phyloP scores from a whole-genome alignment of 1,284 basidiomycete species.

The Xerocomus nothofagi region DNA sequence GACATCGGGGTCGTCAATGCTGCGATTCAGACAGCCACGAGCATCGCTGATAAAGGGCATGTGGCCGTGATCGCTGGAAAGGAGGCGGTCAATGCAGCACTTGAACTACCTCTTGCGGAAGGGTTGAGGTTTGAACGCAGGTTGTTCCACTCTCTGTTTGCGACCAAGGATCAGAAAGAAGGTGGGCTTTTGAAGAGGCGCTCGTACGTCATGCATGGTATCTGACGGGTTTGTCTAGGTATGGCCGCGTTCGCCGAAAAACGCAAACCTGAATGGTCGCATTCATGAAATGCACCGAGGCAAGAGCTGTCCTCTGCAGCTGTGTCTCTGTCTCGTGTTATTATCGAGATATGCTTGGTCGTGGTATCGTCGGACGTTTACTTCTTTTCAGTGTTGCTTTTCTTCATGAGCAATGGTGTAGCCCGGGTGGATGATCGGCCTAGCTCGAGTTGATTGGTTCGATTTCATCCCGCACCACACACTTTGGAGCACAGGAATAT shows the following conservation, averaged over 20 bases:
- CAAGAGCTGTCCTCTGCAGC: not conserved
- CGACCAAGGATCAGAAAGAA: constrained; percentile 97
- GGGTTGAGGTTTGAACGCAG: constrained; percentile 88
- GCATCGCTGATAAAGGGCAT: constrained; percentile 83
- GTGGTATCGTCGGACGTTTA: not conserved
- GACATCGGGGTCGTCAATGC: constrained; percentile 84
- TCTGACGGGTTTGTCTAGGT: constrained; percentile 45
- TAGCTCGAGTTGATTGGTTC: not conserved
- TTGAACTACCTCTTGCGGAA: constrained; percentile 80
- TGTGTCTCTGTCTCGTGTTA: not conserved
- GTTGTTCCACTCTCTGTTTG: constrained; percentile 91
- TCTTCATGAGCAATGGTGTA: not conserved
- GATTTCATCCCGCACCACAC: not conserved
- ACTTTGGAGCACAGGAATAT: not conserved
- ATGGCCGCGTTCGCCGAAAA: constrained; percentile 99
- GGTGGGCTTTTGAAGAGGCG: constrained; percentile 48
- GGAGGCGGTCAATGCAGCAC: constrained; percentile 93
- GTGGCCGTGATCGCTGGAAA: constrained; percentile 91
- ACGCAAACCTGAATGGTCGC: constrained; percentile 83
- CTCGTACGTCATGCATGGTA: not conserved
- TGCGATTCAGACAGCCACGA: constrained; percentile 80
- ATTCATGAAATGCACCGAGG: constrained; percentile 34
- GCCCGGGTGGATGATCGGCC: not conserved
- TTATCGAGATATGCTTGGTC: not conserved
- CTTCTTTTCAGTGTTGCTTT: not conserved